These are phyloP conservation scores for Clonostachys byssicola DNA, from an alignment of 2,329 filamentous ascomycete genomes.

Conservation along the genomic window DNA sequence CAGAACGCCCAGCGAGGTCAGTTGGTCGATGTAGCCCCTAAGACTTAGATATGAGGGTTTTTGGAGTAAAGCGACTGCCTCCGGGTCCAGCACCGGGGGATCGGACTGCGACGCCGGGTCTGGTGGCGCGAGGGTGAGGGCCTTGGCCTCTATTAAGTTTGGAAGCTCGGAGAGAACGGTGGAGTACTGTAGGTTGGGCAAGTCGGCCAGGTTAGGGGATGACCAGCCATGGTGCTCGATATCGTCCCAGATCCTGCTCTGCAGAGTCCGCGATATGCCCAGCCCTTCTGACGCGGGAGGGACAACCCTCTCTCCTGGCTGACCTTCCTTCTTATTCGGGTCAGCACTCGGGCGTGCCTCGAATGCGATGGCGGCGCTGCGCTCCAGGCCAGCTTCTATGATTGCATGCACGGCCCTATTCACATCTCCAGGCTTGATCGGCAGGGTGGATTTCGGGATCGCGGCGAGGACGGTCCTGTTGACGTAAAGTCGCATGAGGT, in stretches of 20 bases:
- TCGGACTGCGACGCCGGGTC: conserved; percentile 30
- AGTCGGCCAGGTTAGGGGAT: conserved; percentile 68
- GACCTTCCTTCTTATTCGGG: conserved; percentile 5
- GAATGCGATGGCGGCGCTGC: conserved; percentile 79
- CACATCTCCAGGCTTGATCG: conserved; percentile 81
- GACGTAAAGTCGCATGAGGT: conserved; percentile 80
- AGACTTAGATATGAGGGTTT: conserved; percentile 68
- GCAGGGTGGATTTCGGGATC: conserved; percentile 85
- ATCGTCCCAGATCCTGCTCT: conserved; percentile 59
- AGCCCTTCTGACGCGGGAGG: conserved; percentile 24
- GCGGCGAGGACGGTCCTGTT: conserved; percentile 73
- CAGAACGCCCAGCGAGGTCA: conserved; percentile 63
- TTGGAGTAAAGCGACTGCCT: conserved; percentile 68
- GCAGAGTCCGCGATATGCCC: conserved; percentile 23
- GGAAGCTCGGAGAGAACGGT: conserved; percentile 81
- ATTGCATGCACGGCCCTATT: conserved; percentile 69
- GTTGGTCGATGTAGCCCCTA: conserved; percentile 71
- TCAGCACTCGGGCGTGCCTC: conserved; percentile 38
- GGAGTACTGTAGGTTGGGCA: conserved; percentile 79
- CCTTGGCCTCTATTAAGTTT: conserved; percentile 87
- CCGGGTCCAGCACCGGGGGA: conserved; percentile 53
- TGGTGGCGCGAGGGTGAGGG: conserved; percentile 74
- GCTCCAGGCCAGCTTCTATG: conserved; percentile 66
- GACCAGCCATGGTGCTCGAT: conserved; percentile 88
- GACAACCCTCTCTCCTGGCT: conserved; percentile 7